Evolutionary conservation across 352 stramenopile genomes (phyloP).

Genomic region (Pythium grandisporangium): DNA sequence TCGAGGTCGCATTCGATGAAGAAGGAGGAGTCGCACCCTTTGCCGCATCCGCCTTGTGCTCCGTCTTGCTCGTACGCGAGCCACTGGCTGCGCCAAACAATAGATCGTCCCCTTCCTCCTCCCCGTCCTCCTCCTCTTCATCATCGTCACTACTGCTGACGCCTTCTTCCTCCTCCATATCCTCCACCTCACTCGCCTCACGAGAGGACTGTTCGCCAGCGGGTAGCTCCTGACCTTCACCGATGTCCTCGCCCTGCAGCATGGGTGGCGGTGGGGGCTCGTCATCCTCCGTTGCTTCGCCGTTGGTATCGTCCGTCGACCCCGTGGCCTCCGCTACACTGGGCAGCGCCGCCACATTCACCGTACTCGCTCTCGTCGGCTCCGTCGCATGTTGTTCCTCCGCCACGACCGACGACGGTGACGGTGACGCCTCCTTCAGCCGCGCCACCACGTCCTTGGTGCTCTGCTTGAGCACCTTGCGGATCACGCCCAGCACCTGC

Average conservation of each 20-base stretch:
- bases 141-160: background rate
- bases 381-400: too few relatives aligned
- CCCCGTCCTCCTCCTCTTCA: constrained; percentile 7
- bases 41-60: too few relatives aligned
- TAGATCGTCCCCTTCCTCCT: constrained; percentile 28
- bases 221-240: too few relatives aligned
- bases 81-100: constrained; percentile 15
- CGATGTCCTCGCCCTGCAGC: background rate
- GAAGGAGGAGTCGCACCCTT: too few relatives aligned
- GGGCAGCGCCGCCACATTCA: too few relatives aligned
- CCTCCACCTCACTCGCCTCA: background rate
- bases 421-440: constrained; percentile 32
- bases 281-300: constrained; percentile 6
- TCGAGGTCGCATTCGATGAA: too few relatives aligned
- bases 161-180: background rate
- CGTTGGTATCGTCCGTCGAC: too few relatives aligned
- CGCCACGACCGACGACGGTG: too few relatives aligned
- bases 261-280: constrained; percentile 11
- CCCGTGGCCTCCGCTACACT: too few relatives aligned
- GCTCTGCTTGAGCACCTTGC: constrained; percentile 72
- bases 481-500: constrained; percentile 62
- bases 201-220: too few relatives aligned
- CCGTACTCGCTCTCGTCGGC: too few relatives aligned
- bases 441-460: constrained; percentile 60
- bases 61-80: too few relatives aligned